Base-by-base conservation (phyloP, 1,284 basidiomycete genomes). In the Ustilago trichophora region DNA sequence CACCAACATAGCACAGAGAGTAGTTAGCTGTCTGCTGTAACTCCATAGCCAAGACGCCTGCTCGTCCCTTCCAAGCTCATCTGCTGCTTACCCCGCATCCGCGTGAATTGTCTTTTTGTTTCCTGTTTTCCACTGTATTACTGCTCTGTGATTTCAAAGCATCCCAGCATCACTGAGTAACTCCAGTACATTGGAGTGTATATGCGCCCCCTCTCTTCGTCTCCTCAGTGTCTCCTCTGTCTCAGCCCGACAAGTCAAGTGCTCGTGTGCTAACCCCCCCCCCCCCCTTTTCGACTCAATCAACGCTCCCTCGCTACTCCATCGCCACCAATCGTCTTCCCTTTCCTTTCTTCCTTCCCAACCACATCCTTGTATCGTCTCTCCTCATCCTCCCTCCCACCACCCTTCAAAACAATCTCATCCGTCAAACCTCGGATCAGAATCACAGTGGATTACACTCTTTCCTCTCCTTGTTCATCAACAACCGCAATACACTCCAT, bases 21-120 rank as follows among this genome's bases (percentile, higher is more conserved):
- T n/a, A n/a, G n/a, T n/a, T n/a, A n/a, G n/a, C n/a, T n/a, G n/a
- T n/a, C n/a, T n/a, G n/a, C n/a, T n/a, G n/a, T n/a, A n/a, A n/a
- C n/a, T n/a, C n/a, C n/a, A n/a, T n/a, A n/a, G n/a, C n/a, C n/a
- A n/a, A n/a, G n/a, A n/a, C n/a, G n/a, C n/a, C n/a, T n/a, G n/a
- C n/a, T n/a, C n/a, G n/a, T n/a, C n/a, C n/a, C n/a, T n/a, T n/a
- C n/a, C n/a, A n/a, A n/a, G n/a, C n/a, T n/a, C n/a, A n/a, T 15
- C 43, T 42, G 33, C 19, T 42, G 51, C 51, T 54, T 54, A 54
- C 51, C 51, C 51, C 51, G 51, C 51, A 54, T 46, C 44, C 50
- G 44, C 51, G 50, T 53, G 33, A 37, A 53, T 32, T 13, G 41
- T 16, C 36, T 45, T n/a, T 29, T 51, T 37, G 37, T 24, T 35